Evolutionary conservation across 2,329 filamentous ascomycete species (phyloP).

Genomic region (Apiospora kogelbergensis): DNA sequence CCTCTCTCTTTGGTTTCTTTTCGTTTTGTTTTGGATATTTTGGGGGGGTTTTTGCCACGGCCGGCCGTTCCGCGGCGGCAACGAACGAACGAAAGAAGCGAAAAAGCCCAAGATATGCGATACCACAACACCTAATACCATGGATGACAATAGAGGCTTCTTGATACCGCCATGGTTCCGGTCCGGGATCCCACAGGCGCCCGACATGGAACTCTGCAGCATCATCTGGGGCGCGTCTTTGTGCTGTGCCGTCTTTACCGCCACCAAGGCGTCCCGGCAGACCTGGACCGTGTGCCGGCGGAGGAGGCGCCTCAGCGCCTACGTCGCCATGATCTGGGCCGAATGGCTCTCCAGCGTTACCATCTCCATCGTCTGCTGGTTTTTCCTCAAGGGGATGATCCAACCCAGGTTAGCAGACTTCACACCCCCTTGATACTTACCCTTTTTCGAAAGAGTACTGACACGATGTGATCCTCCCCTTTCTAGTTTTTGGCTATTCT

Average conservation of each 20-base stretch:
- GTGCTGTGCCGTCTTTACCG: slow-evolving; percentile 30
- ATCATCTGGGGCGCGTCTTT: slow-evolving; percentile 32
- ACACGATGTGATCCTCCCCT: too few species aligned
- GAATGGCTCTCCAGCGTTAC: slow-evolving; percentile 28
- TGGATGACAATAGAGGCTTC: background rate
- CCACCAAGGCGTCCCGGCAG: slow-evolving; percentile 30
- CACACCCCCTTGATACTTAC: too few species aligned
- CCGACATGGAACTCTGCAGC: slow-evolving; percentile 30
- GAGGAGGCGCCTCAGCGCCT: slow-evolving; percentile 27
- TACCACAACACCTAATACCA: background rate
- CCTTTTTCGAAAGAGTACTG: too few species aligned
- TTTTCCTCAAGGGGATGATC: slow-evolving; percentile 19
- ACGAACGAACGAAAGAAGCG: too few species aligned
- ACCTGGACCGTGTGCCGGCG: slow-evolving; percentile 23
- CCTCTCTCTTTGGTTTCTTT: too few species aligned
- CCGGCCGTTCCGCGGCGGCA: too few species aligned
- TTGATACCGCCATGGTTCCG: slow-evolving; percentile 7
- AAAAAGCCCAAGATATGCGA: too few species aligned
- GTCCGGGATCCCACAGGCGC: background rate
- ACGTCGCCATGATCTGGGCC: slow-evolving; percentile 35
- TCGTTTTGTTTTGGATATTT: too few species aligned
- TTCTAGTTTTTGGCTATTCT: slow-evolving; percentile 13
- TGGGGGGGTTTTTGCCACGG: too few species aligned
- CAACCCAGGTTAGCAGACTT: slow-evolving; percentile 7
- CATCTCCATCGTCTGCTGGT: slow-evolving; percentile 30